Base-by-base conservation (phyloP, 176 grass and related monocot species). In the Zea luxurians region DNA sequence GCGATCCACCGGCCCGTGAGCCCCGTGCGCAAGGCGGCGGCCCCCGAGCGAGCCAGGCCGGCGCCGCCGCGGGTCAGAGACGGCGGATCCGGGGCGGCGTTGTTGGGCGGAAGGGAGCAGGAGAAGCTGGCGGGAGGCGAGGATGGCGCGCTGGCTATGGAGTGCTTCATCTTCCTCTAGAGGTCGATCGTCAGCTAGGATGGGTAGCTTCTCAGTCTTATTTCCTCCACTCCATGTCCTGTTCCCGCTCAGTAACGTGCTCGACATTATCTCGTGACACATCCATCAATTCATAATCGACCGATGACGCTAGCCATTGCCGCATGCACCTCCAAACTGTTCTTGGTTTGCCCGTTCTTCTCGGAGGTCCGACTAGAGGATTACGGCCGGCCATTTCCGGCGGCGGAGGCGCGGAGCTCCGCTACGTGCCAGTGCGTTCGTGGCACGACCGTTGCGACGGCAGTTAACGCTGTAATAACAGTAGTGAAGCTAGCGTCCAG, bases 121-220 rank as follows among this genome's bases (percentile, higher is more conserved):
- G 54, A 61, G 62, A 46, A 9, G 45, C 45, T 46, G 45, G 62
- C 42, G 55, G 47, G 9, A 17, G 64, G 52, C 52, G 52, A 48
- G 43, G 21, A 67, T 4, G 71, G 48, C 5, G 74, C 67, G 38
- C 48, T 83, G 68, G 75, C 88, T 41, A 83, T 90, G 84, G 88
- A 90, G 55, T 90, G 88, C 71, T 86, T 90, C 80, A 90, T 90
- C 88, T 86, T 90, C 70, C 84, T 86, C 64, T 90, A 86, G 38
- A 40, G 27, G 27, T 40, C 38, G 38, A 40, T 40, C 38, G 4
- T 40, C 38, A 27, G 38, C 38, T 27, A 40, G 38, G 38, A 2
- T 40, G 38, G 38, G 2, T 4, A 40, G 38, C 4, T 40, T 4
- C 38, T 40, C 38, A 40, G 3, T 40, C 38, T 40, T 27, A 27